Evolutionary conservation across 768 basidiomycete genomes (phyloP).

Genomic region (Daedaleopsis sinensis): DNA sequence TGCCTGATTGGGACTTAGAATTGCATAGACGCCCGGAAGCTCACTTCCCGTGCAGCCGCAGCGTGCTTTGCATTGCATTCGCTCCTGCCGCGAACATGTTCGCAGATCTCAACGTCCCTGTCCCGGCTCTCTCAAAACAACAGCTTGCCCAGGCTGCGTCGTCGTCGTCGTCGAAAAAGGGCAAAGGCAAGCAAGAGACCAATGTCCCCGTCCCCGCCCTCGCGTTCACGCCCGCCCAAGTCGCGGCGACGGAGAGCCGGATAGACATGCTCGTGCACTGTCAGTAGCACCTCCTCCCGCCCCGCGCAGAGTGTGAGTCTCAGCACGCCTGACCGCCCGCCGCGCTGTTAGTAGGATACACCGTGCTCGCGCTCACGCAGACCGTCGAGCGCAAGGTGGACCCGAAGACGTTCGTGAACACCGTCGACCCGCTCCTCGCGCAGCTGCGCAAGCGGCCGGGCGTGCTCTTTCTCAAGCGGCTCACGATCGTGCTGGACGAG

Average conservation of each 20-base stretch:
- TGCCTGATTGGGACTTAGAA: not conserved
- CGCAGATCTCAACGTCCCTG: slow-evolving; percentile 30
- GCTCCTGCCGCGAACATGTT: slow-evolving; percentile 20
- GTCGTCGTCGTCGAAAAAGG: slow-evolving; percentile 58
- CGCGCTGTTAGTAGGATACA: slow-evolving; percentile 74
- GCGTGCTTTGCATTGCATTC: not conserved
- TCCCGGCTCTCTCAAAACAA: slow-evolving; percentile 20
- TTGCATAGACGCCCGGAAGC: not conserved
- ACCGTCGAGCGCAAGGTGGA: slow-evolving; percentile 73
- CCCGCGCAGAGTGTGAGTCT: not conserved
- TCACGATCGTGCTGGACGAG: slow-evolving; percentile 81
- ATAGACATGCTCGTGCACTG: slow-evolving; percentile 75
- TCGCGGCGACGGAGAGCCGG: slow-evolving; percentile 59
- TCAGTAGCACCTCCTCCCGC: slow-evolving; percentile 39
- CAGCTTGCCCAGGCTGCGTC: slow-evolving; percentile 6
- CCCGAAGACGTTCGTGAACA: slow-evolving; percentile 67
- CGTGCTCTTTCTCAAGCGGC: slow-evolving; percentile 68
- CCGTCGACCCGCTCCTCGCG: slow-evolving; percentile 58
- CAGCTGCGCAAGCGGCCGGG: slow-evolving; percentile 61
- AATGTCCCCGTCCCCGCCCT: slow-evolving; percentile 21
- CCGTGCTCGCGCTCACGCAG: slow-evolving; percentile 78
- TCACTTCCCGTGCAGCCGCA: not conserved
- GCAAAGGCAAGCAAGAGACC: slow-evolving; percentile 56
- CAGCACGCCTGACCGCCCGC: slow-evolving; percentile 12
- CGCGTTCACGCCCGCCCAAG: slow-evolving; percentile 57